Conservation (phyloP, 345 rosid genomes). For the Streptanthus diversifolius region DNA sequence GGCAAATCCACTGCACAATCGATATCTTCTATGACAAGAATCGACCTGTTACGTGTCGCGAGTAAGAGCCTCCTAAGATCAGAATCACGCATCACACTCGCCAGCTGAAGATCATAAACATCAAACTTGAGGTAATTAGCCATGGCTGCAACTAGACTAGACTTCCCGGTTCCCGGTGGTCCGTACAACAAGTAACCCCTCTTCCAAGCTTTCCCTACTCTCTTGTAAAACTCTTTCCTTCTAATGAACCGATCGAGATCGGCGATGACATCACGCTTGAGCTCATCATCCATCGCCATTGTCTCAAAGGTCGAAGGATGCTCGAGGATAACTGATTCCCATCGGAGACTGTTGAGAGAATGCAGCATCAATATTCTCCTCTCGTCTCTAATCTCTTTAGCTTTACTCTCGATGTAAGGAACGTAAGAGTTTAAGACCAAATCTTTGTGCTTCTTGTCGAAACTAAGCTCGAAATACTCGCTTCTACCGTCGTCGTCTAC, state of each 20-base stretch:
- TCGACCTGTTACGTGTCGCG: constrained; percentile 46
- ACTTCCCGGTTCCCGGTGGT: constrained; percentile 76
- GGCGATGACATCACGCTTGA: constrained; percentile 39
- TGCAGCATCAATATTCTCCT: constrained; percentile 48
- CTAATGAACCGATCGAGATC: constrained; percentile 54
- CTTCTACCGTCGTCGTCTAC: constrained; percentile 20
- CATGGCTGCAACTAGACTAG: constrained; percentile 74
- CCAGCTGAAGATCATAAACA: constrained; percentile 59
- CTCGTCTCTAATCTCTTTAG: constrained; percentile 29
- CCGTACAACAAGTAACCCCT: constrained; percentile 70
- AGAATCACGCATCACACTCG: constrained; percentile 41
- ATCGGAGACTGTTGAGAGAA: constrained; percentile 38
- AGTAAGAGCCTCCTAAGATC: constrained; percentile 51
- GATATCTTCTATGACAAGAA: constrained; percentile 69
- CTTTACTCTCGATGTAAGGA: constrained; percentile 37
- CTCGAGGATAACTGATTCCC: constrained; percentile 58
- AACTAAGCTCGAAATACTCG: constrained; percentile 46
- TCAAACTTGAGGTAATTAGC: constrained; percentile 65
- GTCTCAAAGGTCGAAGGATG: constrained; percentile 73
- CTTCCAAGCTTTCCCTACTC: constrained; percentile 67
- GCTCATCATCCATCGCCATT: constrained; percentile 52
- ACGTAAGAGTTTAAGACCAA: constrained; percentile 43
- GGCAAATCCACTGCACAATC: constrained; percentile 53
- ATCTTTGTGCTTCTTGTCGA: constrained; percentile 49
- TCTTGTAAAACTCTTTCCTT: constrained; percentile 58